Percentiles rank a stretch among this genome's conserved stretches.
Evolutionary conservation across 2,329 filamentous ascomycete genomes (phyloP).

Genomic region (Trichoderma sp.): DNA sequence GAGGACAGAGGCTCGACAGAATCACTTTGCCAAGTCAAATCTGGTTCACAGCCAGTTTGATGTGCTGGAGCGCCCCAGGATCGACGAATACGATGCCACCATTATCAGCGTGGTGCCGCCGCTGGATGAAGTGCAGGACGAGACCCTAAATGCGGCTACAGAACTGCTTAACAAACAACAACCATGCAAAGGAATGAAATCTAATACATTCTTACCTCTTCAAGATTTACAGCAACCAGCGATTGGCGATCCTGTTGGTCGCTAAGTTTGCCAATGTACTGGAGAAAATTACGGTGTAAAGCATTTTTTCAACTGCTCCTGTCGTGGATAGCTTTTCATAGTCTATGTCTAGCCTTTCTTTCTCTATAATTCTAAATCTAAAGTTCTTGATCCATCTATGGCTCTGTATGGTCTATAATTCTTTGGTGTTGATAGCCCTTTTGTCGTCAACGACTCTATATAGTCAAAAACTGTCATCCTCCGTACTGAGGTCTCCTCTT

Average conservation of each 20-base stretch:
- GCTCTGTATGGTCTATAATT: background rate
- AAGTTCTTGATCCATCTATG: background rate
- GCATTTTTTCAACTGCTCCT: background rate
- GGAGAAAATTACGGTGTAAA: background rate
- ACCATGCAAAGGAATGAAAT: background rate
- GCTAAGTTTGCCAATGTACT: background rate
- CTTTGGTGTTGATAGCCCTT: no score
- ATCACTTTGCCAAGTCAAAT: slow-evolving; percentile 17
- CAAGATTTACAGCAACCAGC: background rate
- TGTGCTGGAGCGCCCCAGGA: slow-evolving; percentile 2
- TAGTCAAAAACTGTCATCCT: no score
- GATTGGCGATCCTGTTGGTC: background rate
- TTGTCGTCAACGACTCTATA: no score
- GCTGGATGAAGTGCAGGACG: background rate
- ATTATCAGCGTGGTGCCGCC: slow-evolving; percentile 7
- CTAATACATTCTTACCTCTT: background rate
- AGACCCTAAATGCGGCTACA: slow-evolving; percentile 31
- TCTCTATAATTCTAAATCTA: background rate
- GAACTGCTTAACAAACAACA: background rate
- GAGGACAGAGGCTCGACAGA: slow-evolving; percentile 7
- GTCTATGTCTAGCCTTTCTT: background rate
- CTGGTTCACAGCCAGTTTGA: slow-evolving; percentile 17
- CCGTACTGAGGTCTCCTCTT: no score
- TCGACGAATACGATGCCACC: slow-evolving; percentile 12
- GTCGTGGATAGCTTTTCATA: background rate